Evolutionary conservation across 2,329 filamentous ascomycete genomes (phyloP), one percentile per base, ranked within the genome.

Genomic region (Aspergillus fumigatus): DNA sequence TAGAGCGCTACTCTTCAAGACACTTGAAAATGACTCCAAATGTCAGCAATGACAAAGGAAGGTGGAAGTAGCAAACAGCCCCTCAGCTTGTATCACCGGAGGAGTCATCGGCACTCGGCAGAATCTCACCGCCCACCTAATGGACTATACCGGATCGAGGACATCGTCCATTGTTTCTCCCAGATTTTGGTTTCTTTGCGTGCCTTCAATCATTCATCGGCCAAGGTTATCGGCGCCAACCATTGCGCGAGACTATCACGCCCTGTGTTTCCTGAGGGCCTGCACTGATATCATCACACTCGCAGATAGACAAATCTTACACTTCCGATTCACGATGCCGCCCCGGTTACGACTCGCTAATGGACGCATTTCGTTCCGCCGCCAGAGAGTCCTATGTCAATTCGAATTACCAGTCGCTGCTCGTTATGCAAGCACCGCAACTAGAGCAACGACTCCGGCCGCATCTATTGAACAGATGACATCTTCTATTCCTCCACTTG

Each of bases 361-460:
- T 60, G 61, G 63, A 62, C 69, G 66, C 55, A 66, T 75, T 57
- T 71, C 71, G 57, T 62, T 70, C 59, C 73, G 67, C 65, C 70
- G 66, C 68, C 69, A 71, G 64, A 67, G 69, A 59, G 62, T 68
- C 54, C 56, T 70, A 64, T 68, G 68, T 67, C 74, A 67, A 62
- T 70, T 75, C 70, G 72, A 74, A 60, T 56, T 70, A 50, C 60
- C 59, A 59, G 75, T 72, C 71, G 73, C 73, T 70, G 75, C 62
- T 54, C 62, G 72, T 60, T 70, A 67, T 63, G 71, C 70, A 49
- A 73, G 69, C 57, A 71, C 62, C 68, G 81, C 81, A 52, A 80
- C 81, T 38, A 74, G 78, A 60, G 74, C 78, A 55, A 74, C 78
- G 56, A 81, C 81, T 17, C 79, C 83, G 50, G 79, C 82, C 35